Conservation (phyloP, 169 alveolate genomes). For the Eimeria acervulina region DNA sequence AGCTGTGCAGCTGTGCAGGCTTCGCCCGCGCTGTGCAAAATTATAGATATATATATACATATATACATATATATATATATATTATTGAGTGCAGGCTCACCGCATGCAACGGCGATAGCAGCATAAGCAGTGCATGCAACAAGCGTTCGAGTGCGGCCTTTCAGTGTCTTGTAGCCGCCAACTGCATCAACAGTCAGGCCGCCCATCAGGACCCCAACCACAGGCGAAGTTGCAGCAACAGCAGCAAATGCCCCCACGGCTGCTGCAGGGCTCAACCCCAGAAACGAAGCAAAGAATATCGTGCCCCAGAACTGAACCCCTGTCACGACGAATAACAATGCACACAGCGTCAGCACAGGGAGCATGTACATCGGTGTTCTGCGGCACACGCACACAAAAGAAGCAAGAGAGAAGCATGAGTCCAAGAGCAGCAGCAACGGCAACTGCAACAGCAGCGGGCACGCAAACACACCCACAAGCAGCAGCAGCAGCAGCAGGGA, state of each 20-base stretch:
- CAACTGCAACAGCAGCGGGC: conserved; percentile 3
- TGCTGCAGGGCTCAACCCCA: conserved; percentile 63
- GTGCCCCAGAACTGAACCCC: conserved; percentile 85
- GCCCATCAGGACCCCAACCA: conserved; percentile 80
- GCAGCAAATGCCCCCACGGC: conserved; percentile 80
- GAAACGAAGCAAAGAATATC: conserved; percentile 22
- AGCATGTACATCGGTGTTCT: conserved; percentile 78
- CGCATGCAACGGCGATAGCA: conserved; percentile 65
- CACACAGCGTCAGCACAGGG: conserved; percentile 80
- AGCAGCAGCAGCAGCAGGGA: too few relatives aligned
- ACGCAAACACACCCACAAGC: not conserved
- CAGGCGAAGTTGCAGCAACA: conserved; percentile 81
- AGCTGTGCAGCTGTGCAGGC: not conserved
- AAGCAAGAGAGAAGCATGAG: not conserved
- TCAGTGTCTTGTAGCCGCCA: conserved; percentile 78
- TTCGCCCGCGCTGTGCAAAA: not conserved
- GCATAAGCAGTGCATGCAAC: conserved; percentile 78
- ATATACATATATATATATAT: too few relatives aligned
- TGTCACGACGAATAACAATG: conserved; percentile 82
- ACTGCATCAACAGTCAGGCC: conserved; percentile 76
- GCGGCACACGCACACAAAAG: not conserved
- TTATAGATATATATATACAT: too few relatives aligned
- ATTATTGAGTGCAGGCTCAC: not conserved
- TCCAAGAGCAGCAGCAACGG: conserved; percentile 12
- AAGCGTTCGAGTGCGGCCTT: conserved; percentile 43